Evolutionary conservation across 1,139 yeast genomes (phyloP).

Genomic region (Suhomyces coccinellae): DNA sequence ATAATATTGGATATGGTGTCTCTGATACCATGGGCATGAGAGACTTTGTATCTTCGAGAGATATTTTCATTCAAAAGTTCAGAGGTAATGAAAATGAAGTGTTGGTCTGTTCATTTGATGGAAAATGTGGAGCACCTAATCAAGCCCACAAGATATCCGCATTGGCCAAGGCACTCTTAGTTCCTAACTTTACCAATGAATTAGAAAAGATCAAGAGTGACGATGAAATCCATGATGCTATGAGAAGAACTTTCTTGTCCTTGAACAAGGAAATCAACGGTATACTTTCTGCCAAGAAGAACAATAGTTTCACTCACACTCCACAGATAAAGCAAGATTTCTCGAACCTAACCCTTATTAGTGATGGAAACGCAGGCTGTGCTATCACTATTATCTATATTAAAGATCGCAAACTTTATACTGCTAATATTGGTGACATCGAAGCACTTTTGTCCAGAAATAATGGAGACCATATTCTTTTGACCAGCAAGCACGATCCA

Average conservation of each 20-base stretch:
- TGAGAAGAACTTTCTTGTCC: slow-evolving; percentile 74
- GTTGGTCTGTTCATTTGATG: slow-evolving; percentile 84
- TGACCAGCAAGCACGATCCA: slow-evolving; percentile 85
- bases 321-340: slow-evolving; percentile 42
- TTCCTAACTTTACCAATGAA: slow-evolving; percentile 63
- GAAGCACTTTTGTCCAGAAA: slow-evolving; percentile 77
- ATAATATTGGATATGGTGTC: slow-evolving; percentile 83
- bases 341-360: slow-evolving; percentile 41
- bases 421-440: slow-evolving; percentile 91
- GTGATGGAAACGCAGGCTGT: slow-evolving; percentile 83
- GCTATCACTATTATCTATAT: slow-evolving; percentile 81
- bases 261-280: slow-evolving; percentile 76
- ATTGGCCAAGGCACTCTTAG: slow-evolving; percentile 71
- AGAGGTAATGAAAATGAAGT: slow-evolving; percentile 76
- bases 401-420: slow-evolving; percentile 65
- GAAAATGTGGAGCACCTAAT: slow-evolving; percentile 57
- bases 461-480: slow-evolving; percentile 73
- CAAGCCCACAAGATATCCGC: slow-evolving; percentile 73
- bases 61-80: slow-evolving; percentile 83
- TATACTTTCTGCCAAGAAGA: slow-evolving; percentile 38
- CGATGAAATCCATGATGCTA: slow-evolving; percentile 59
- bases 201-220: slow-evolving; percentile 49
- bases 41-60: slow-evolving; percentile 71
- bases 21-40: slow-evolving; percentile 81
- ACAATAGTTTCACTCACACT: slow-evolving; percentile 27